Evolutionary conservation across 305 asterid genomes (phyloP).

Genomic region (Plantago coronopus): DNA sequence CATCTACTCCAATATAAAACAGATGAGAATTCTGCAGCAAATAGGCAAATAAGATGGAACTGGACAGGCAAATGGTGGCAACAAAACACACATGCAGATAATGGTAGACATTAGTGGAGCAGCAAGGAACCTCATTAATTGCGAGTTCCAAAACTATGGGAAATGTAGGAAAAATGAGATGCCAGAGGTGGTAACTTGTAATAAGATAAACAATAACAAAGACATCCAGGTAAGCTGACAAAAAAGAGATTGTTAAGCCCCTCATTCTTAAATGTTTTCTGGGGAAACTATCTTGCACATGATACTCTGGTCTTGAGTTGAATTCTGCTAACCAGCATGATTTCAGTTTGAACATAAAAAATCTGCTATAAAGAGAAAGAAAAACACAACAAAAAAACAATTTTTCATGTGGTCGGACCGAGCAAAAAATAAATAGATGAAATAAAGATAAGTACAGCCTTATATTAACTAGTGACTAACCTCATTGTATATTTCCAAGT

Average conservation of each 20-base stretch:
- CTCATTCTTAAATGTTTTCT: conserved; percentile 11
- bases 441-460: conserved; percentile 6
- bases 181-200: background rate
- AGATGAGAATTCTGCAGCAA: background rate
- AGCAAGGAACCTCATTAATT: background rate
- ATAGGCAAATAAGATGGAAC: too few species aligned
- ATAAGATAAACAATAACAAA: conserved; percentile 12
- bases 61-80: too few species aligned
- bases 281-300: conserved; percentile 6
- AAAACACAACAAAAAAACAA: conserved; percentile 3
- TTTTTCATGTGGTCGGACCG: too few species aligned
- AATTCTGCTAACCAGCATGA: conserved; percentile 14
- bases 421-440: too few species aligned
- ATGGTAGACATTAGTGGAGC: background rate
- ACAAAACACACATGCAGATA: background rate
- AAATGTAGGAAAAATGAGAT: background rate
- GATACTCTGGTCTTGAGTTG: conserved; percentile 7
- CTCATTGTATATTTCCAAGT: conserved; percentile 99
- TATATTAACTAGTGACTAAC: conserved; percentile 40
- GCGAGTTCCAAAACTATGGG: background rate
- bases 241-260: conserved; percentile 19
- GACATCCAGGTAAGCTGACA: conserved; percentile 16
- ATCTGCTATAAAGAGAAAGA: background rate
- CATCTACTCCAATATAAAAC: too few species aligned
- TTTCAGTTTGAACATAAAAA: conserved; percentile 8